phyloP scores from a whole-genome alignment of 306 rosid species.

The Castanea crenata region DNA sequence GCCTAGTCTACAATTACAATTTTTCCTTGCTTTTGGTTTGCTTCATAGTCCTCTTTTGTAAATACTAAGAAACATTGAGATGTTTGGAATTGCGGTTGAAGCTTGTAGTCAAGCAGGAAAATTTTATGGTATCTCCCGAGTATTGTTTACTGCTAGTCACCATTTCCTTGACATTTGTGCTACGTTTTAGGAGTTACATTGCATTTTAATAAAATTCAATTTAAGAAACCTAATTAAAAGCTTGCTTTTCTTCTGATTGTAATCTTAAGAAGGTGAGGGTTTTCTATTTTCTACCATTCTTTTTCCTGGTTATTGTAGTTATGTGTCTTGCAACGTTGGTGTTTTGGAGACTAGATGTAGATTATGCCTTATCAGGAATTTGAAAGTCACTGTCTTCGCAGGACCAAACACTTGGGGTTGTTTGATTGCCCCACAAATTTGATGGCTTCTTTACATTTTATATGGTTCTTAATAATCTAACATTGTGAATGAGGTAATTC shows the following conservation, averaged over 20 bases:
- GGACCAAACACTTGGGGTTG: too few relatives aligned
- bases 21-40: conserved; percentile 45
- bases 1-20: conserved; percentile 33
- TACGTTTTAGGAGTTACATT: background rate
- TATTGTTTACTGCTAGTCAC: background rate
- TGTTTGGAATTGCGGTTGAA: conserved; percentile 45
- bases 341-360: too few relatives aligned
- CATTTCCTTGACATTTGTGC: background rate
- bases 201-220: background rate
- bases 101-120: conserved; percentile 52
- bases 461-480: too few relatives aligned
- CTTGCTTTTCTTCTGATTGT: background rate
- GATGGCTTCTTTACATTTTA: too few relatives aligned
- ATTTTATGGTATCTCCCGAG: conserved; percentile 18
- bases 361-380: too few relatives aligned
- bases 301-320: background rate
- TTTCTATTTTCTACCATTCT: background rate
- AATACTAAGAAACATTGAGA: conserved; percentile 55
- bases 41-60: conserved; percentile 51
- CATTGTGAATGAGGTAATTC: too few relatives aligned
- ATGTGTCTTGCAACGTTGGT: background rate
- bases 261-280: too few relatives aligned
- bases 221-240: background rate
- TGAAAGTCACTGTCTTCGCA: too few relatives aligned
- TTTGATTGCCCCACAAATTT: too few relatives aligned